Conservation (phyloP, 768 basidiomycete genomes). For the Holtermanniella nyarrowii region DNA sequence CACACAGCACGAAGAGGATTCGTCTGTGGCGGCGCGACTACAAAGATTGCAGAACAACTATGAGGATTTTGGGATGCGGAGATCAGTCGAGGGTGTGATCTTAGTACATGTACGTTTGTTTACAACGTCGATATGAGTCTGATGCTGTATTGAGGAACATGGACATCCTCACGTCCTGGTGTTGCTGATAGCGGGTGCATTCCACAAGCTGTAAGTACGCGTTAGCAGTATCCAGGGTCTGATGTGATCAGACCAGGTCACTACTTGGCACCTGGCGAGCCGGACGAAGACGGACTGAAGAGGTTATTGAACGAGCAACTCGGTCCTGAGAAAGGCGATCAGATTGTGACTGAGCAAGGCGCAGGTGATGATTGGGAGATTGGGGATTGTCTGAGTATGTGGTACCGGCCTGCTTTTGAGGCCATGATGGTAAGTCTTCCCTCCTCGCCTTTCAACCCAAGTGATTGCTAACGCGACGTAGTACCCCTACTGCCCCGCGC, state of each 20-base stretch:
- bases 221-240: too few species aligned
- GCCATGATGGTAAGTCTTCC: conserved; percentile 77
- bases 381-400: conserved; percentile 90
- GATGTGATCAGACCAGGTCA: conserved; percentile 90
- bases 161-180: conserved; percentile 96
- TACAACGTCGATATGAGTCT: neutral
- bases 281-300: conserved; percentile 83
- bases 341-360: conserved; percentile 45
- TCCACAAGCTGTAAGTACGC: conserved; percentile 88
- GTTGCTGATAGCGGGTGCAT: conserved; percentile 96
- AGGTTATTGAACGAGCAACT: conserved; percentile 78
- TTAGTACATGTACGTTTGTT: conserved; percentile 24
- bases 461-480: conserved; percentile 34
- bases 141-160: conserved; percentile 61
- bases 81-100: conserved; percentile 64
- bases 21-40: conserved; percentile 85
- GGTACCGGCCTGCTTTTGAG: conserved; percentile 98
- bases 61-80: conserved; percentile 88
- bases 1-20: conserved; percentile 93
- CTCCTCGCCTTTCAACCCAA: neutral
- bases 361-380: conserved; percentile 91
- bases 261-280: conserved; percentile 92
- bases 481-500: conserved; percentile 91
- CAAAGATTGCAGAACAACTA: conserved; percentile 93
- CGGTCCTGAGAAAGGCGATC: conserved; percentile 41